Conservation (phyloP, 176 grass and related monocot genomes). For the Oryza brachyantha region DNA sequence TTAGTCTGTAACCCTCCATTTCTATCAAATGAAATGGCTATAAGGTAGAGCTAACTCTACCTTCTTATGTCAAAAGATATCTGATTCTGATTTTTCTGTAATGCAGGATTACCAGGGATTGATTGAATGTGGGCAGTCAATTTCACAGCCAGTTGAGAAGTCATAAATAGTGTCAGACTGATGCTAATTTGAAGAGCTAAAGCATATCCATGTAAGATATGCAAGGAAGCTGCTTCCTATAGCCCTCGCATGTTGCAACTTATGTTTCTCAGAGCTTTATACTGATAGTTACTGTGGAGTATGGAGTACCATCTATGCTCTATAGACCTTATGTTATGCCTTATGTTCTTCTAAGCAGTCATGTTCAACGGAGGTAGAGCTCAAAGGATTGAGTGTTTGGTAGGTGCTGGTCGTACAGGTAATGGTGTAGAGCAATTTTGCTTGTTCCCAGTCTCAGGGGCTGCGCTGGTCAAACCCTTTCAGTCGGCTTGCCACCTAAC, state of each 20-base stretch:
- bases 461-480: not conserved
- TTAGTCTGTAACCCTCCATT: too few species aligned
- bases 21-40: too few species aligned
- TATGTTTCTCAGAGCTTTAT: not conserved
- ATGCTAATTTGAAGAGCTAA: slow-evolving; percentile 9
- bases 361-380: not conserved
- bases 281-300: not conserved
- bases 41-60: too few species aligned
- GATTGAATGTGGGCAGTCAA: not conserved
- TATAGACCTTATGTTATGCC: not conserved
- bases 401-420: not conserved
- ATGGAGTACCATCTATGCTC: not conserved
- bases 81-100: not conserved
- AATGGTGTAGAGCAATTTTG: slow-evolving; percentile 4
- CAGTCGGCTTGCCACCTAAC: not conserved
- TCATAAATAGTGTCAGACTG: not conserved
- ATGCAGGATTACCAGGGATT: slow-evolving; percentile 12
- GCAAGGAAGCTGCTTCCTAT: slow-evolving; percentile 18
- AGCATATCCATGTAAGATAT: not conserved
- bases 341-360: not conserved
- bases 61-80: too few species aligned
- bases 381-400: slow-evolving; percentile 19
- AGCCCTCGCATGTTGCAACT: too few species aligned
- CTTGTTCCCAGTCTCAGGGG: not conserved
- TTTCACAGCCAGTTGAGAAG: not conserved